Conservation (phyloP, 768 basidiomycete species). For the Mycena polygramma region DNA sequence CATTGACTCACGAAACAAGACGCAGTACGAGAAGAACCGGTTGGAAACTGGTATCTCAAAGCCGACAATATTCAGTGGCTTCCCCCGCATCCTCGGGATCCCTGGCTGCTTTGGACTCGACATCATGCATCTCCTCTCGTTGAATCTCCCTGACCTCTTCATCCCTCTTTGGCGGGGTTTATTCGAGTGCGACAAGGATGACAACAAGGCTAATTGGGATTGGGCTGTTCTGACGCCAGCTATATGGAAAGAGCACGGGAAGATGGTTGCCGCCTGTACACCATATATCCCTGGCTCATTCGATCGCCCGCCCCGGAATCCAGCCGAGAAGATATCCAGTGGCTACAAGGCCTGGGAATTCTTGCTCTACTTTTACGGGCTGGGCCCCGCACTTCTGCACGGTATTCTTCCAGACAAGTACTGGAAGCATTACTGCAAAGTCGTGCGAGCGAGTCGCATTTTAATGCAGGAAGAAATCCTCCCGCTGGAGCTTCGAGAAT, state of each 20-base stretch:
- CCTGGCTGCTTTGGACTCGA: slow-evolving; percentile 44
- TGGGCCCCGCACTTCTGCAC: slow-evolving; percentile 41
- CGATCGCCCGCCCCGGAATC: slow-evolving; percentile 44
- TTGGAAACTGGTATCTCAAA: slow-evolving; percentile 47
- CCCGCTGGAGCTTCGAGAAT: slow-evolving; percentile 29
- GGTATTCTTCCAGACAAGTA: slow-evolving; percentile 33
- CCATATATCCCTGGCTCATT: slow-evolving; percentile 42
- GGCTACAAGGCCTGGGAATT: slow-evolving; percentile 46
- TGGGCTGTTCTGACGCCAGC: slow-evolving; percentile 39
- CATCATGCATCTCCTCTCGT: slow-evolving; percentile 47
- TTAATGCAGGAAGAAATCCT: slow-evolving; percentile 35
- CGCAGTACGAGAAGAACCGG: slow-evolving; percentile 42
- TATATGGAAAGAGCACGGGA: slow-evolving; percentile 42
- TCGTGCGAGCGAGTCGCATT: slow-evolving; percentile 36
- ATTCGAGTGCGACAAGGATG: slow-evolving; percentile 36
- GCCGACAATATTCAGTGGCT: slow-evolving; percentile 45
- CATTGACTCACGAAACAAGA: slow-evolving; percentile 34
- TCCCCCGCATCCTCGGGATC: slow-evolving; percentile 39
- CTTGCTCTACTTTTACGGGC: slow-evolving; percentile 38
- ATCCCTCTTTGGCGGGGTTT: slow-evolving; percentile 42
- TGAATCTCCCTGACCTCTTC: slow-evolving; percentile 44
- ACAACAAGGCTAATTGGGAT: slow-evolving; percentile 36
- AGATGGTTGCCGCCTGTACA: slow-evolving; percentile 34
- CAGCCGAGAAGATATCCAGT: slow-evolving; percentile 44
- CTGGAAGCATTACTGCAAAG: slow-evolving; percentile 42